Percentiles rank a stretch among this genome's conserved stretches.
These are phyloP conservation scores for Pseudocercospora fuligena DNA, from an alignment of 2,329 filamentous ascomycete species.

Conservation along the genomic window DNA sequence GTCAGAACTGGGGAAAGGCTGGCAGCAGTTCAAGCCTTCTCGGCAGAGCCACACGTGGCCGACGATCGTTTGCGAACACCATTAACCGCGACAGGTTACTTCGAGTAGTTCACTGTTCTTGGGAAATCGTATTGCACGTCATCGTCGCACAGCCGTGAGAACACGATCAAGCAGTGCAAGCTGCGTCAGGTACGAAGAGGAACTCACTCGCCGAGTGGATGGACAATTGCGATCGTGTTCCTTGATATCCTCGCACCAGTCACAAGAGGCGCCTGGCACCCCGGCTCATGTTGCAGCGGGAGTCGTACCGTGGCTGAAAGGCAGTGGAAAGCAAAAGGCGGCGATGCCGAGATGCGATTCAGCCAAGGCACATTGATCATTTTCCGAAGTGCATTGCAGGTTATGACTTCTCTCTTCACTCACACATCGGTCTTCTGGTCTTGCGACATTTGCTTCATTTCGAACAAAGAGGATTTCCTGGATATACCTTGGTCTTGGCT, in stretches of 20 bases:
- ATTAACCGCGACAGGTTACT: too few species aligned
- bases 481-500: not conserved
- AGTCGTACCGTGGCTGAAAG: not conserved
- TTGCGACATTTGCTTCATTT: not conserved
- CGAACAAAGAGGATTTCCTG: too few species aligned
- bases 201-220: not conserved
- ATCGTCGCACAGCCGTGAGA: not conserved
- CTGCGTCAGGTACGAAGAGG: not conserved
- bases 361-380: not conserved
- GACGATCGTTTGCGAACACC: too few species aligned
- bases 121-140: too few species aligned
- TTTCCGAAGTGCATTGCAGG: not conserved
- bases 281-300: slow-evolving; percentile 5
- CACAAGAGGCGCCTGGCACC: not conserved
- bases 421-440: not conserved
- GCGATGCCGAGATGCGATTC: not conserved
- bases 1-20: too few species aligned
- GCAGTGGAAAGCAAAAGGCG: not conserved
- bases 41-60: too few species aligned
- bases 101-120: too few species aligned
- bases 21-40: too few species aligned
- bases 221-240: not conserved
- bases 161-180: not conserved
- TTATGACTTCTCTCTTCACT: too few species aligned
- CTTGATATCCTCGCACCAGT: not conserved